Evolutionary conservation across 805 yeast species (phyloP).

Genomic region (Scheffersomyces stipitis): DNA sequence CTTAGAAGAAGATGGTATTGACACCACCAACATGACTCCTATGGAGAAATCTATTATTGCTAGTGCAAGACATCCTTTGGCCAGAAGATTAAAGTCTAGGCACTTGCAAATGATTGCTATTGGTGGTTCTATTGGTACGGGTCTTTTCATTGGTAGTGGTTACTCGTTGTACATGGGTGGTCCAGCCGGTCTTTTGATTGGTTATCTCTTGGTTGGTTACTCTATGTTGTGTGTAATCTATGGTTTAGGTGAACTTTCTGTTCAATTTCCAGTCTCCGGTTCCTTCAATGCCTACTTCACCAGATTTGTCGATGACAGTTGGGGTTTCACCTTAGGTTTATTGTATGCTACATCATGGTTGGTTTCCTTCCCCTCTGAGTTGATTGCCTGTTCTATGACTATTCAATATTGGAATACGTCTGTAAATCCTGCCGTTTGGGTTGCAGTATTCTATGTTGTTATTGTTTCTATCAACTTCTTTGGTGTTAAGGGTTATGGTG

Average conservation of each 20-base stretch:
- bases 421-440: slow-evolving; percentile 38
- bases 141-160: slow-evolving; percentile 53
- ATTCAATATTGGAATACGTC: slow-evolving; percentile 33
- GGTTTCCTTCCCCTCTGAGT: slow-evolving; percentile 32
- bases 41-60: slow-evolving; percentile 40
- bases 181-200: slow-evolving; percentile 28
- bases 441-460: slow-evolving; percentile 32
- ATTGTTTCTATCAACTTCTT: slow-evolving; percentile 35
- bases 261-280: slow-evolving; percentile 54
- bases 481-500: slow-evolving; percentile 35
- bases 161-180: slow-evolving; percentile 36
- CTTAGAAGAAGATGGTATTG: slow-evolving; percentile 28
- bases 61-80: slow-evolving; percentile 43
- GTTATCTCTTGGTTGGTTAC: slow-evolving; percentile 22
- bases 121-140: slow-evolving; percentile 86
- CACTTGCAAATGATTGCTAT: slow-evolving; percentile 76
- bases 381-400: slow-evolving; percentile 35
- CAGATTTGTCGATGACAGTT: slow-evolving; percentile 55
- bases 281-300: slow-evolving; percentile 50
- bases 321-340: slow-evolving; percentile 54
- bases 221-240: slow-evolving; percentile 25
- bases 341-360: slow-evolving; percentile 42
- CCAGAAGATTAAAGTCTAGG: slow-evolving; percentile 39
- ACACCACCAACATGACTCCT: slow-evolving; percentile 31
- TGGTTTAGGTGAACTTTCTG: slow-evolving; percentile 53